Evolutionary conservation across 106 monocot genomes (phyloP), one percentile per base, ranked within the genome.

Genomic region (Phalaenopsis aphrodite): DNA sequence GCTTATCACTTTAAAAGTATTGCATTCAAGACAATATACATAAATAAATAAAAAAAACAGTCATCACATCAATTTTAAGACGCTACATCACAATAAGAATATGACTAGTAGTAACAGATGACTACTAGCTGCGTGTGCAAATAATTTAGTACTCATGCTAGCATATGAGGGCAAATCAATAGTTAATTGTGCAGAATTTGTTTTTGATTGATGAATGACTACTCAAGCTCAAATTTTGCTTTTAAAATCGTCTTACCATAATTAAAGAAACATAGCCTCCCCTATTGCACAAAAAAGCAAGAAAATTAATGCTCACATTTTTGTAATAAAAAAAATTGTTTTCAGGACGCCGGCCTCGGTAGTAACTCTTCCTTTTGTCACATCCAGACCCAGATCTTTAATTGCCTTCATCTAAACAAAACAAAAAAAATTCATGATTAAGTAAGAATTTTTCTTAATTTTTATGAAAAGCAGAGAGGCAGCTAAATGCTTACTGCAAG

Each of bases 381-480:
- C 97, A 87, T 94, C 90, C 75, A 98, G 87, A 21, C 97, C 97
- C 55, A 98, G 79, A 81, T 92, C 87, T 77, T 89, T 98, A 69
- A 98, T 92, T 75, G 92, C 97, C 79, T 89, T 92, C 97, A 98
- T 94, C 97, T 98, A 88, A 61, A 30, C 30, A 30, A 90, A 16
- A 84, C 72, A 77, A 41, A 73, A 77, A 41, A 73, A 72, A 37
- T 23, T 5, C 64, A 23, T 23, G 64, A 24, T 52, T 10, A 52
- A 65, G 23, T 57, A 57, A 57, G 19, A 17, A 57, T 14, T 23
- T 23, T 24, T 8, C 24, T 65, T 65, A n/a, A 23, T 24, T 65
- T 8, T 23, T 65, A 65, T 5, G 57, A 66, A 80, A 19, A 75
- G 56, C 55, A 56, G 45, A 42, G 43, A 18, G 80, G 16, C 23